Percentiles rank a stretch among this genome's conserved stretches.
Conservation (phyloP, 139 green algal species). For the Micractinium conductrix region DNA sequence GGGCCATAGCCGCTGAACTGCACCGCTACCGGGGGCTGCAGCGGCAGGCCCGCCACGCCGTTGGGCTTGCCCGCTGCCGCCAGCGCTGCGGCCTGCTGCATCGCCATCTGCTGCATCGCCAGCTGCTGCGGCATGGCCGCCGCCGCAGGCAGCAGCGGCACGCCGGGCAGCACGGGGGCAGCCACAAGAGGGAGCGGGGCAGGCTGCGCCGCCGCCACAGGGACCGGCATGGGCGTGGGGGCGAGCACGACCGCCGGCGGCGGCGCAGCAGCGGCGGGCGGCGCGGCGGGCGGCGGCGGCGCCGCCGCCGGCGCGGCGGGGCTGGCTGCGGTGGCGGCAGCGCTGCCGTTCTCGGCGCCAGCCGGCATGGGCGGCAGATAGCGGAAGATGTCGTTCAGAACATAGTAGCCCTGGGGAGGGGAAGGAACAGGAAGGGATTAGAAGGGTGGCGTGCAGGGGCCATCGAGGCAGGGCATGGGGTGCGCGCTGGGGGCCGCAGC, state of each 20-base stretch:
- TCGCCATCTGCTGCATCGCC: constrained; percentile 19
- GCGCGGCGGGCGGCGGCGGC: background rate
- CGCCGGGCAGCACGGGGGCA: background rate
- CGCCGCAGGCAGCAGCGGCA: background rate
- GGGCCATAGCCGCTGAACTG: background rate
- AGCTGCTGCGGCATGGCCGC: background rate
- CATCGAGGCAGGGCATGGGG: no score
- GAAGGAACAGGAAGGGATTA: no score
- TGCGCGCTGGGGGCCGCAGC: no score
- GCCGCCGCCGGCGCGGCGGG: background rate
- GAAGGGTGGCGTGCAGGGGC: no score
- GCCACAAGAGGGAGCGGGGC: no score
- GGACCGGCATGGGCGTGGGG: background rate
- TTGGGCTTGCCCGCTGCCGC: constrained; percentile 18
- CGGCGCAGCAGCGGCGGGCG: background rate
- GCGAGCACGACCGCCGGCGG: background rate
- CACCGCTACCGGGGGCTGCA: constrained; percentile 19
- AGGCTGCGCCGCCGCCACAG: background rate
- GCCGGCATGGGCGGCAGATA: constrained; percentile 11
- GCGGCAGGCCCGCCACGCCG: background rate
- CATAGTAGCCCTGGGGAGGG: constrained; percentile 93
- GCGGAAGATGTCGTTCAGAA: constrained; percentile 92
- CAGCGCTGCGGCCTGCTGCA: constrained; percentile 8
- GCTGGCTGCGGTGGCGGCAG: background rate
- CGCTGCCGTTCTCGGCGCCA: background rate